Evolutionary conservation across 1,284 basidiomycete genomes (phyloP).

Genomic region (Somion occarium): DNA sequence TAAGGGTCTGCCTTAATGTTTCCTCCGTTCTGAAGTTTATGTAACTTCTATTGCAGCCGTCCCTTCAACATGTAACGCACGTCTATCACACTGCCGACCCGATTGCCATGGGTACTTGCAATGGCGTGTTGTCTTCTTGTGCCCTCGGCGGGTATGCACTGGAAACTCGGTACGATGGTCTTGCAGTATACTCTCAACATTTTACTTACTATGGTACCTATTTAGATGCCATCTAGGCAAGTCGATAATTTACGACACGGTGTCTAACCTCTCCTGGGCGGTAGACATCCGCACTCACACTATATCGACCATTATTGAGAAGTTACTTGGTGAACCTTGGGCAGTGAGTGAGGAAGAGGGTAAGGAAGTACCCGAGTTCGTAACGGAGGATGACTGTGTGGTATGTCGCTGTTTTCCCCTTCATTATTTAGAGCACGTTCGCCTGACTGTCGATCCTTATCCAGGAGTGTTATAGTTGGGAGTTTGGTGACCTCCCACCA

Average conservation of each 20-base stretch:
- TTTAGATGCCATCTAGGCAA: constrained; percentile 77
- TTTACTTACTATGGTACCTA: no score
- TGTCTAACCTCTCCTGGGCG: constrained; percentile 78
- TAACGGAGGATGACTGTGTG: constrained; percentile 54
- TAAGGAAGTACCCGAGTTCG: constrained; percentile 53
- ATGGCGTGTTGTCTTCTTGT: constrained; percentile 70
- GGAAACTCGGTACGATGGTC: constrained; percentile 65
- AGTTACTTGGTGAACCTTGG: constrained; percentile 77
- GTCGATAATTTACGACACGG: constrained; percentile 88
- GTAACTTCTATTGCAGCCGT: constrained; percentile 45
- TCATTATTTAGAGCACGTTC: neutral
- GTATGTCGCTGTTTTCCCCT: constrained; percentile 33
- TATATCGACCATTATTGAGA: constrained; percentile 81
- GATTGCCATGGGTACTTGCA: constrained; percentile 81
- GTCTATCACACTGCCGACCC: constrained; percentile 88
- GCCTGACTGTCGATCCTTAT: neutral
- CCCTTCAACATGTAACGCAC: constrained; percentile 72
- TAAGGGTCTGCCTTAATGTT: constrained; percentile 29
- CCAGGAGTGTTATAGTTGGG: constrained; percentile 74
- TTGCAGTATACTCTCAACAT: no score
- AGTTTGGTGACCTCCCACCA: constrained; percentile 49
- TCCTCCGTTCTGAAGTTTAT: constrained; percentile 7
- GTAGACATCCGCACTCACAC: constrained; percentile 81
- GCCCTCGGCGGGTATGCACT: constrained; percentile 74
- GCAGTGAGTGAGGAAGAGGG: constrained; percentile 49